Evolutionary conservation across 1,139 yeast genomes (phyloP), one percentile per base, ranked within the genome.

Genomic region (Pichia sp.): DNA sequence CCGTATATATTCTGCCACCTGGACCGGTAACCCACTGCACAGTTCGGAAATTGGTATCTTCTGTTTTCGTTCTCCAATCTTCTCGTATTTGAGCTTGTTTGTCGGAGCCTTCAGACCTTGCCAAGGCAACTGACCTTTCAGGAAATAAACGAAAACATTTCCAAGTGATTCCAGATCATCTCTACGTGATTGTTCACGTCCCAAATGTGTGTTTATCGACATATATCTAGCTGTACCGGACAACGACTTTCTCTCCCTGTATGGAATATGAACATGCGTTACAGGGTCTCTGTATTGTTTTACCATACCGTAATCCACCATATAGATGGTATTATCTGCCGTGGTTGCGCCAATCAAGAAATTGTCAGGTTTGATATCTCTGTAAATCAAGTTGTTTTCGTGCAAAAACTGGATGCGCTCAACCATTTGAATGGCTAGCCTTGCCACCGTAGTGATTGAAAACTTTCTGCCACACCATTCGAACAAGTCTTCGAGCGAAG

Each of bases 241-340:
- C 54, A 82, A 72, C 2, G 85, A 82, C 62, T 82, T 82, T 63
- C 80, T 77, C 67, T 93, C 98, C 64, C 97, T 82, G 72, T 93
- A 93, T 23, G 99, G 98, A 62, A 93, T 93, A 74, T 93, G 99
- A 69, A 85, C 93, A 69, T 90, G 88, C 5, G 97, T 89, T 71
- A 90, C 82, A 54, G 97, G 97, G 70, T 93, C 98, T 66, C 97
- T 80, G 72, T 89, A 93, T 69, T 90, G 97, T 73, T 93, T 93
- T 47, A 97, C 97, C 98, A 93, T 92, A 61, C 99, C 99, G 70
- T 90, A 93, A 70, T 87, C 95, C 55, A 87, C 87, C 67, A 86
- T 72, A 66, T 85, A 88, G 52, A 86, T 85, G 52, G 72, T 72
- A 67, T 87, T 85, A 48, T 85, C 87, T 58, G 81, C 82, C 1